These are phyloP conservation scores for Acer campestre DNA, from an alignment of 345 rosid genomes.

Conservation along the genomic window DNA sequence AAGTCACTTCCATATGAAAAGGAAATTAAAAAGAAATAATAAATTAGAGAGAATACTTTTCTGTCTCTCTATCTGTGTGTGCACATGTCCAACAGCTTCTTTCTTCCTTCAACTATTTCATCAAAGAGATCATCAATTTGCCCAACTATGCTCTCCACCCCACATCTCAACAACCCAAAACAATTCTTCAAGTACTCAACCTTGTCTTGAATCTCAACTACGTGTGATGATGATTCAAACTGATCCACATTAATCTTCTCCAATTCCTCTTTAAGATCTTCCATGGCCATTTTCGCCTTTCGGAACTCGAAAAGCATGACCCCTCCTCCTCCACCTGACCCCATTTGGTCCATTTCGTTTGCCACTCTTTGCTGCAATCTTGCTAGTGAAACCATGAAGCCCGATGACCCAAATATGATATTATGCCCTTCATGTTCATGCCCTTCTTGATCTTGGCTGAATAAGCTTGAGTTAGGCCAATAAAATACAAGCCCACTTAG, in stretches of 20 bases:
- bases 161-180: conserved; percentile 64
- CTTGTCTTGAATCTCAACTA: conserved; percentile 46
- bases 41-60: not conserved
- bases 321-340: conserved; percentile 35
- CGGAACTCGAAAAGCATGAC: conserved; percentile 62
- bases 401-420: conserved; percentile 43
- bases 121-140: conserved; percentile 91
- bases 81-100: conserved; percentile 79
- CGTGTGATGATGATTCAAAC: conserved; percentile 22
- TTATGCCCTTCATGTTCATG: conserved; percentile 24
- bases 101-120: conserved; percentile 87
- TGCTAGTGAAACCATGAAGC: conserved; percentile 54
- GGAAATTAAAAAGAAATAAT: not conserved
- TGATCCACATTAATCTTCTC: conserved; percentile 37
- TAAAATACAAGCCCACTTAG: conserved; percentile 65
- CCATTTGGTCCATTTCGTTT: conserved; percentile 44
- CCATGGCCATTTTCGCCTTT: conserved; percentile 59
- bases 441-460: conserved; percentile 28
- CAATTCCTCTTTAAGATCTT: conserved; percentile 62
- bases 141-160: conserved; percentile 63
- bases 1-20: conserved; percentile 12
- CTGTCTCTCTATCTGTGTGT: conserved; percentile 52
- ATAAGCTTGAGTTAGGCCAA: conserved; percentile 39
- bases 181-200: conserved; percentile 56
- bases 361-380: conserved; percentile 64